Percentiles rank a stretch among this genome's conserved stretches.
Conservation (phyloP, 2,329 filamentous ascomycete species). For the Monosporascus sp. region DNA sequence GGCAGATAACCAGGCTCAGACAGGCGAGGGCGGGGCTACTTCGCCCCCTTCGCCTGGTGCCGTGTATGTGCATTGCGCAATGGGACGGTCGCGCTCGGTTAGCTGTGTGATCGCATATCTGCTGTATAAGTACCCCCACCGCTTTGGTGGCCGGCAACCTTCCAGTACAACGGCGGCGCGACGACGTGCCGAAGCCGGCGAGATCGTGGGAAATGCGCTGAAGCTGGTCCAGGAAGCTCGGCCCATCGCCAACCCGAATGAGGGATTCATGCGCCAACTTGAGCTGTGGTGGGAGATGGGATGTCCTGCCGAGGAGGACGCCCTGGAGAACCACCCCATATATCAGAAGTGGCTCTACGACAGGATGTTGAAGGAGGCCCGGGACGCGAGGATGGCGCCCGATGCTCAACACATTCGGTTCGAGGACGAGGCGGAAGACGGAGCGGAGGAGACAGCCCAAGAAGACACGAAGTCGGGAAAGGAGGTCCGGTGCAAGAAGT, state of each 20-base stretch:
- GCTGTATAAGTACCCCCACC: conserved; percentile 59
- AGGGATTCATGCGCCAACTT: conserved; percentile 86
- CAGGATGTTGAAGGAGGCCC: conserved; percentile 48
- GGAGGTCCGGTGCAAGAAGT: conserved; percentile 86
- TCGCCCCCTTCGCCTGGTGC: conserved; percentile 27
- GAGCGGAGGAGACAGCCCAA: conserved; percentile 41
- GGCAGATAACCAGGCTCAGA: conserved; percentile 43
- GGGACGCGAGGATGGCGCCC: conserved; percentile 74
- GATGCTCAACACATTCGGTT: conserved; percentile 73
- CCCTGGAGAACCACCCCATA: conserved; percentile 59
- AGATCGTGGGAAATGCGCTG: conserved; percentile 59
- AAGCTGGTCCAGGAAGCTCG: conserved; percentile 63
- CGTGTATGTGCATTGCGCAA: conserved; percentile 70
- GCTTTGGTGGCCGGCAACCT: conserved; percentile 41
- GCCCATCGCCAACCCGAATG: conserved; percentile 80
- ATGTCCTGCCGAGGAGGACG: conserved; percentile 57
- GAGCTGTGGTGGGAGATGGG: conserved; percentile 84
- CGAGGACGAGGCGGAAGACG: conserved; percentile 60
- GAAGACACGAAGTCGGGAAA: conserved; percentile 26
- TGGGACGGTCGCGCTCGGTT: conserved; percentile 92
- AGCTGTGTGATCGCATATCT: conserved; percentile 80
- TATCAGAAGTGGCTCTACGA: conserved; percentile 71
- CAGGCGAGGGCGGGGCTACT: conserved; percentile 2
- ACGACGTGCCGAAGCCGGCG: conserved; percentile 35
- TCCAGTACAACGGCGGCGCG: conserved; percentile 33